These are phyloP conservation scores for Tetrapyrgos nigripes DNA, from an alignment of 1,284 basidiomycete genomes.

Conservation along the genomic window DNA sequence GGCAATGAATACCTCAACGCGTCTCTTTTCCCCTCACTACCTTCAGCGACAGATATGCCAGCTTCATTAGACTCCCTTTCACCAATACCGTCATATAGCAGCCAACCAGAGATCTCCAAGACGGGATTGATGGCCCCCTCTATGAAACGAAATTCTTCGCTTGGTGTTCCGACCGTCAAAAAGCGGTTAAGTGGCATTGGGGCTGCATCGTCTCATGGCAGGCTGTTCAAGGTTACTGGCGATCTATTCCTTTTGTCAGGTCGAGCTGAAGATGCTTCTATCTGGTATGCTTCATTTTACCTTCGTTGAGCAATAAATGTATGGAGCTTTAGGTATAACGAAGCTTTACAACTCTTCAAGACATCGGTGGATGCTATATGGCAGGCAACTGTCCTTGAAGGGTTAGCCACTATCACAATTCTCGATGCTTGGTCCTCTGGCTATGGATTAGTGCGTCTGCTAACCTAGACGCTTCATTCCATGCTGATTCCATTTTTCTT, in stretches of 20 bases:
- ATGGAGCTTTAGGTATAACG: constrained; percentile 72
- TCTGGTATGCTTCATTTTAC: constrained; percentile 61
- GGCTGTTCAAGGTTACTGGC: constrained; percentile 87
- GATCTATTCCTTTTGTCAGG: constrained; percentile 90
- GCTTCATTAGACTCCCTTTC: constrained; percentile 56
- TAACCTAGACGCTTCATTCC: constrained; percentile 11
- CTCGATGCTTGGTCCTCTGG: constrained; percentile 84
- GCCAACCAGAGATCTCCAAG: constrained; percentile 62
- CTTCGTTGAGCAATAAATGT: constrained; percentile 19
- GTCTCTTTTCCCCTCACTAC: constrained; percentile 63
- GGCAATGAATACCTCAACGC: constrained; percentile 81
- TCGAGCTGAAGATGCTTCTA: constrained; percentile 77
- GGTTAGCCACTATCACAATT: constrained; percentile 78
- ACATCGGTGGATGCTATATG: constrained; percentile 79
- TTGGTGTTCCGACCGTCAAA: constrained; percentile 51
- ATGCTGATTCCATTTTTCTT: constrained; percentile 24
- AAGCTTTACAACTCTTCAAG: constrained; percentile 79
- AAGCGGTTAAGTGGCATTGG: constrained; percentile 70
- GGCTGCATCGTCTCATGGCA: constrained; percentile 74
- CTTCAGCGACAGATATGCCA: constrained; percentile 64
- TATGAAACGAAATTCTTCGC: constrained; percentile 61
- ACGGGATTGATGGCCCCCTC: constrained; percentile 49
- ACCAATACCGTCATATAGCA: constrained; percentile 54
- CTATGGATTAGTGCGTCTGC: constrained; percentile 68
- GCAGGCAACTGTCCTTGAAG: constrained; percentile 89